A percentile compares a stretch with the other conserved stretches of the same genome.
phyloP scores from a whole-genome alignment of 345 rosid species.

The Eucalyptus rudis region DNA sequence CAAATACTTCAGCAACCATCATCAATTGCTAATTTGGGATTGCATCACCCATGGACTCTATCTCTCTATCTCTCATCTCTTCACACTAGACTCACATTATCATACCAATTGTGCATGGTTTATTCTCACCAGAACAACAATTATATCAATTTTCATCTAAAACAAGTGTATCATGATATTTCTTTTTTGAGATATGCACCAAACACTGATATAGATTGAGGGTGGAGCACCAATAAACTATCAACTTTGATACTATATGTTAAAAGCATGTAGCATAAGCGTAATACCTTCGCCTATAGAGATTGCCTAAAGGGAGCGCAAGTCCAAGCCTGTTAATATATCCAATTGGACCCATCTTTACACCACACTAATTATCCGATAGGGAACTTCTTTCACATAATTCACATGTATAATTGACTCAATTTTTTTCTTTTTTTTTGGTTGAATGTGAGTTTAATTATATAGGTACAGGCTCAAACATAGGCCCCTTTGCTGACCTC shows the following conservation, averaged over 20 bases:
- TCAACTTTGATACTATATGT: fast-evolving
- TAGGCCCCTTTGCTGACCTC: background rate
- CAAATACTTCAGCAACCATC: background rate
- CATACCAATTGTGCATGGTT: background rate
- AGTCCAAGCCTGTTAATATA: fast-evolving
- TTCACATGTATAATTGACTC: background rate
- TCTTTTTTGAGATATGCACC: background rate
- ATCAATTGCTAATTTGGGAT: background rate
- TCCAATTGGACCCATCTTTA: no score
- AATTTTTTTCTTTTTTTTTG: background rate
- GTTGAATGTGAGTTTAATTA: background rate
- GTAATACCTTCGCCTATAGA: background rate
- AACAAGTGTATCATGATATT: background rate
- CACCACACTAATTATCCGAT: no score
- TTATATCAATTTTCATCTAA: background rate
- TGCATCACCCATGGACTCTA: background rate
- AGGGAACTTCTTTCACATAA: background rate
- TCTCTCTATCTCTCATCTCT: background rate
- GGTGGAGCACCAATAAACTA: background rate
- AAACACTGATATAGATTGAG: no score
- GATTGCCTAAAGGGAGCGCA: background rate
- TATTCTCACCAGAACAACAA: fast-evolving
- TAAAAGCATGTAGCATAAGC: background rate
- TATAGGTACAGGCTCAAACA: background rate
- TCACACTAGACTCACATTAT: background rate